Evolutionary conservation across 768 basidiomycete species (phyloP).

Genomic region (Filobasidium wieringae): DNA sequence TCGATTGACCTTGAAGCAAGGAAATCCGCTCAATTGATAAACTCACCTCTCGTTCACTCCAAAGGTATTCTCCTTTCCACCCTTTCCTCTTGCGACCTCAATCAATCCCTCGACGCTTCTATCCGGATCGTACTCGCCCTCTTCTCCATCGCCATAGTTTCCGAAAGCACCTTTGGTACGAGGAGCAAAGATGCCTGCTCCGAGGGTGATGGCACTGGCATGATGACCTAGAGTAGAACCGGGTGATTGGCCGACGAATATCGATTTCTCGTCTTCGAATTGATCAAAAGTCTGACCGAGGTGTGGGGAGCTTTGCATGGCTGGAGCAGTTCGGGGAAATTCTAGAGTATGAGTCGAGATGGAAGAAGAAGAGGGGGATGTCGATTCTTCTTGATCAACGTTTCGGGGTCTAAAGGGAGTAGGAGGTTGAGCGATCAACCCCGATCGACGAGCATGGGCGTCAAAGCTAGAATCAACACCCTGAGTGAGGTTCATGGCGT

Average conservation of each 20-base stretch:
- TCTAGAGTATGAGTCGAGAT: background rate
- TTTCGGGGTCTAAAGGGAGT: no score
- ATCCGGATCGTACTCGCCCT: constrained; percentile 76
- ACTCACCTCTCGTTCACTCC: background rate
- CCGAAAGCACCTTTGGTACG: constrained; percentile 28
- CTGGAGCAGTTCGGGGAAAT: background rate
- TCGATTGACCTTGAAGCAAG: no score
- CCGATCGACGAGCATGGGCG: background rate
- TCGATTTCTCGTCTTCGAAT: background rate
- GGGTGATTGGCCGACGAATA: constrained; percentile 26
- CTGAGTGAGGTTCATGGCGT: background rate
- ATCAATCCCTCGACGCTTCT: background rate
- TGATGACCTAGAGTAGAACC: constrained; percentile 80
- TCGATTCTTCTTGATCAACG: no score
- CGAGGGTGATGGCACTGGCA: constrained; percentile 74
- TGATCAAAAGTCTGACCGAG: background rate
- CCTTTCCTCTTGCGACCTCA: constrained; percentile 57
- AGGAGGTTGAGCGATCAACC: background rate
- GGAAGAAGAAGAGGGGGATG: background rate
- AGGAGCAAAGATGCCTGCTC: constrained; percentile 60
- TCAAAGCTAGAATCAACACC: background rate
- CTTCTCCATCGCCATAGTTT: constrained; percentile 27
- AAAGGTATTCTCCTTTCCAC: constrained; percentile 45
- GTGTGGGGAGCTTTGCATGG: background rate
- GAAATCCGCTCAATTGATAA: no score